Evolutionary conservation across 108 stramenopile species (phyloP), one percentile per base, ranked within the genome.

Genomic region (Epithemia pelagica): DNA sequence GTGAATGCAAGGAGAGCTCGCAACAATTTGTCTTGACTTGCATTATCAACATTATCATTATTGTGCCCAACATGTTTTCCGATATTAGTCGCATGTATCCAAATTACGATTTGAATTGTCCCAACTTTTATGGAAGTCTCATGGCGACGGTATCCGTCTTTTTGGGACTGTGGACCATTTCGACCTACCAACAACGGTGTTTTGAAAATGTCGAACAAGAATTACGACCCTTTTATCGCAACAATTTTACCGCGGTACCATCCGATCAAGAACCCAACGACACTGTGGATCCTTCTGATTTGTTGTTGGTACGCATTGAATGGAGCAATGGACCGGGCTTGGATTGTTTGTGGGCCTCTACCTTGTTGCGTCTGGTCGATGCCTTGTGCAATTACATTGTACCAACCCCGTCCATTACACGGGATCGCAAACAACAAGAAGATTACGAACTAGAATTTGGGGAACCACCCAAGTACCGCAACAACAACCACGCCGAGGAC

Each of bases 71-170:
- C 37, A 46, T 46, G 37, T 46, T 46, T 46, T 46, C 67, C 29
- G 67, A 68, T 18, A 52, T 68, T 19, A 24, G 31, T 1, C 67
- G 67, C 23, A 59, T 60, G 30, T 68, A 30, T 26, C 32, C 33
- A 22, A 62, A 62, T 24, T 68, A 68, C 37, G 67, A 68, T 28
- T 56, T 68, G 5, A 68, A 68, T 28, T 68, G 67, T 32, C 67
- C 58, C 25, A 68, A 68, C 29, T 56, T 62, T 3, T 68, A 59
- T 51, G 61, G 32, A 15, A 23, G 28, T 28, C 37, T 68, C 58
- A 32, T 68, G n/a, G 30, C 67, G 27, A 27, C 32, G 30, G n/a
- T 62, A 21, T 60, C 59, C n/a, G 3, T 60, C 27, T 56, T 30
- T 30, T 24, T 66, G 72, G 30, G 54, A 19, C 10, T 59, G 25